Percentiles rank a stretch among this genome's conserved stretches.
phyloP scores from a whole-genome alignment of 495 filamentous ascomycete species.

The Achaetomiella virescens region DNA sequence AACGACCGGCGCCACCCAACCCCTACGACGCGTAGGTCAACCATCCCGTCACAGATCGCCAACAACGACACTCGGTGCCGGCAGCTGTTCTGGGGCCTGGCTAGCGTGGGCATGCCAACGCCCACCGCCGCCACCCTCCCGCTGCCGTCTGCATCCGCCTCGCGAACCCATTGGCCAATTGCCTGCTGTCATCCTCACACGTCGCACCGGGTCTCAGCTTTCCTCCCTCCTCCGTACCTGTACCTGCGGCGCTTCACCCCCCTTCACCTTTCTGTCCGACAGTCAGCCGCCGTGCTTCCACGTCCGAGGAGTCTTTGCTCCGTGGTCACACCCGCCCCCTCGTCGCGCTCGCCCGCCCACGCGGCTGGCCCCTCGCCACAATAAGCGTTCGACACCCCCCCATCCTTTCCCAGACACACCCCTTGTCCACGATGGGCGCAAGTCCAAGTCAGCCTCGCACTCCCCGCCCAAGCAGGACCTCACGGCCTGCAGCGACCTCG shows the following conservation, averaged over 20 bases:
- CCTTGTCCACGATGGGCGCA: background rate
- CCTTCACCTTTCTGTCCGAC: background rate
- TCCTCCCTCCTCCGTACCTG: background rate
- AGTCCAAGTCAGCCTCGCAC: background rate
- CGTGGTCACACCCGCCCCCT: background rate
- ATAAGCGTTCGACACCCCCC: background rate
- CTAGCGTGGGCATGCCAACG: background rate
- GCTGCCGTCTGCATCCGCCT: background rate
- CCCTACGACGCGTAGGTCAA: too few species aligned
- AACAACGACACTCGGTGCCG: too few species aligned
- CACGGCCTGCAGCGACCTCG: background rate
- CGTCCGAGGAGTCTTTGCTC: background rate
- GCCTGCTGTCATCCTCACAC: background rate
- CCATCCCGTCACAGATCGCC: too few species aligned
- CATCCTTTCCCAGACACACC: background rate
- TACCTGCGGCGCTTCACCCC: background rate
- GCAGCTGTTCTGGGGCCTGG: too few species aligned
- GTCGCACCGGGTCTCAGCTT: background rate
- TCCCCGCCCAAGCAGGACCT: background rate
- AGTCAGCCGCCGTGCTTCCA: background rate
- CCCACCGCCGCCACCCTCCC: background rate
- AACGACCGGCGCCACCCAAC: too few species aligned
- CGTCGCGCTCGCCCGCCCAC: background rate
- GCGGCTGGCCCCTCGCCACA: too few species aligned
- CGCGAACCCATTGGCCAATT: background rate